Percentiles rank a stretch among this genome's conserved stretches.
Conservation (phyloP, 352 stramenopile genomes). For the Pythium sukuiense region DNA sequence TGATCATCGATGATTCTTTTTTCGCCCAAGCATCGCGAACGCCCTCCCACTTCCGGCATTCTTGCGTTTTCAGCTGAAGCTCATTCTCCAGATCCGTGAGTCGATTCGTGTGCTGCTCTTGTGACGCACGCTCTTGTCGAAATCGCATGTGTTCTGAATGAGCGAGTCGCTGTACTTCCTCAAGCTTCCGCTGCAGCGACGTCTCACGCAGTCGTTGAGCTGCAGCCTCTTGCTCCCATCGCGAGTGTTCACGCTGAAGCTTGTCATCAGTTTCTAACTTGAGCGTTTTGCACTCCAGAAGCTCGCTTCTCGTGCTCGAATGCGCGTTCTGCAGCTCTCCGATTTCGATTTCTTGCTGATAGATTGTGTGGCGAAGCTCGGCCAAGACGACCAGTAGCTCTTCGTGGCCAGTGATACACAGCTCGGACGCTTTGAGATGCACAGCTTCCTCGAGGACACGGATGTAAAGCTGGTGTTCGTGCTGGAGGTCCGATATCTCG, state of each 20-base stretch:
- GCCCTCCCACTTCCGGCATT: conserved; percentile 12
- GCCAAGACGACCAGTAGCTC: conserved; percentile 74
- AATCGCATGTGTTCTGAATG: conserved; percentile 32
- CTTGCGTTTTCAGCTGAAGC: conserved; percentile 20
- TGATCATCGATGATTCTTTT: conserved; percentile 26
- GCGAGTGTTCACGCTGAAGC: conserved; percentile 6
- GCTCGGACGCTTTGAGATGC: conserved; percentile 67
- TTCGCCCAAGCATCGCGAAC: conserved; percentile 20
- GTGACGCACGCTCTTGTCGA: conserved; percentile 8
- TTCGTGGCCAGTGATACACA: conserved; percentile 69
- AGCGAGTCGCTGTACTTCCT: conserved; percentile 32
- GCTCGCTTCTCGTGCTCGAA: conserved; percentile 8
- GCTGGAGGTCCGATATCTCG: not conserved
- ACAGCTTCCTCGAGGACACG: conserved; percentile 77
- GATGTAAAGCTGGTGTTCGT: conserved; percentile 68
- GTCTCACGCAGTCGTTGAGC: conserved; percentile 30
- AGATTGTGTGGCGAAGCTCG: conserved; percentile 77
- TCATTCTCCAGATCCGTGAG: conserved; percentile 27
- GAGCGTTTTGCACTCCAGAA: conserved; percentile 14
- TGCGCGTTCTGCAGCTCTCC: conserved; percentile 23
- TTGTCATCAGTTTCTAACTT: conserved; percentile 12
- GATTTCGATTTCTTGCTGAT: conserved; percentile 65
- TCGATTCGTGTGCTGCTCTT: conserved; percentile 22
- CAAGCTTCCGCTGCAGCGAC: conserved; percentile 29
- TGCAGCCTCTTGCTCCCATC: conserved; percentile 27